Evolutionary conservation across 441 rosid genomes (phyloP).

Genomic region (Gossypium davidsonii): DNA sequence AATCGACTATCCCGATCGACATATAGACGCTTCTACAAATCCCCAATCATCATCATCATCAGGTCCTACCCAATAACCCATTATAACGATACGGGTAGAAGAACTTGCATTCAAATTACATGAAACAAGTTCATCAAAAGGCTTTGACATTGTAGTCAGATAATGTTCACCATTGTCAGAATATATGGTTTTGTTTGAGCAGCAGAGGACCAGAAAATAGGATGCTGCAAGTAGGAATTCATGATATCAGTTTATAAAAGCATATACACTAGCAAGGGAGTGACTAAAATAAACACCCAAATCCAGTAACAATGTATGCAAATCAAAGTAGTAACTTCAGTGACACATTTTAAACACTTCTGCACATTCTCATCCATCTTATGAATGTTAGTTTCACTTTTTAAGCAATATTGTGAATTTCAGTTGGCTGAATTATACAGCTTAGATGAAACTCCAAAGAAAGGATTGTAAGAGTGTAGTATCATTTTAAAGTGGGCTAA

Average conservation of each 20-base stretch:
- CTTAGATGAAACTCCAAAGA: background rate
- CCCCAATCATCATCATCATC: slow-evolving; percentile 78
- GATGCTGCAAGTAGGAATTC: slow-evolving; percentile 37
- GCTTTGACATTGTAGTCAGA: slow-evolving; percentile 16
- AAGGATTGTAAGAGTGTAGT: background rate
- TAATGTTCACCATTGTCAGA: slow-evolving; percentile 9
- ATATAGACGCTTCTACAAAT: slow-evolving; percentile 45
- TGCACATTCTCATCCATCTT: background rate
- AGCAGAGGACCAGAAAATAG: slow-evolving; percentile 16
- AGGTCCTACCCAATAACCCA: slow-evolving; percentile 71
- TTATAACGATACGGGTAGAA: slow-evolving; percentile 27
- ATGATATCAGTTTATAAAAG: slow-evolving; percentile 13
- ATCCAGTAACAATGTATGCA: background rate
- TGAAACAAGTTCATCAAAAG: slow-evolving; percentile 27
- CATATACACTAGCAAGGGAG: background rate
- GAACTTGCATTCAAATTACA: slow-evolving; percentile 32
- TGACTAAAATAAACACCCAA: background rate
- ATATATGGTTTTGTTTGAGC: slow-evolving; percentile 20
- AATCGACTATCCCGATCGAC: slow-evolving; percentile 28
- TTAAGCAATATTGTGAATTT: background rate
- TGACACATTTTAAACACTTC: background rate
- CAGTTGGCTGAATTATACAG: background rate
- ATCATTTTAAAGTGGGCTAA: background rate
- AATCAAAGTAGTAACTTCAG: background rate
- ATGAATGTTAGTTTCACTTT: background rate